phyloP scores from a whole-genome alignment of 306 rosid species.

The Trifolium fragiferum region DNA sequence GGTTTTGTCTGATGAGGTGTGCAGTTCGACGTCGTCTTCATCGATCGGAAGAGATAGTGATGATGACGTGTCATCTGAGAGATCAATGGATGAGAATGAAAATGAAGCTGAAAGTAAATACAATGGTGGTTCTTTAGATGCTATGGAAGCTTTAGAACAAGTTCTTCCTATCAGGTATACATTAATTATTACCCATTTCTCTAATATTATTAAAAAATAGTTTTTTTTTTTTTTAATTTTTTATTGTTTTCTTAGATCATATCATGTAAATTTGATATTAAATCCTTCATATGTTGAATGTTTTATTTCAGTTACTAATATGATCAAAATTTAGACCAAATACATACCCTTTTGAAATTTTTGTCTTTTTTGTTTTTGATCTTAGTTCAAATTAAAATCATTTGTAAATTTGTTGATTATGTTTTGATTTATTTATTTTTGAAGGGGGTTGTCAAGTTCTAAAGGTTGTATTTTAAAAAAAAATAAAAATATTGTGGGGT shows the following conservation, averaged over 20 bases:
- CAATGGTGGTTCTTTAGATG: slow-evolving; percentile 64
- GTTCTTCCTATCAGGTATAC: slow-evolving; percentile 75
- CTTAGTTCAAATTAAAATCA: not conserved
- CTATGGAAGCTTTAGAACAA: slow-evolving; percentile 80
- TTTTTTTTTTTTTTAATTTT: not conserved
- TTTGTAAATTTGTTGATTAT: slow-evolving; percentile 13
- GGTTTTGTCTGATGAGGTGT: slow-evolving; percentile 38
- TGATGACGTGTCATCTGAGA: slow-evolving; percentile 51
- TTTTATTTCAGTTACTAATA: not conserved
- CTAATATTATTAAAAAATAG: not conserved
- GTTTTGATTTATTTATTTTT: not conserved
- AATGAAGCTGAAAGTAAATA: slow-evolving; percentile 82
- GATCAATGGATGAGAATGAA: slow-evolving; percentile 58
- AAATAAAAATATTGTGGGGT: too few relatives aligned
- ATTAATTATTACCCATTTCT: not conserved
- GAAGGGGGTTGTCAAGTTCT: slow-evolving; percentile 7
- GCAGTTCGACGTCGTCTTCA: slow-evolving; percentile 66
- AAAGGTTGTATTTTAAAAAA: slow-evolving; percentile 21
- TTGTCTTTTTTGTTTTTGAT: not conserved
- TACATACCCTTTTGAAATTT: not conserved
- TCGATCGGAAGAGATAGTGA: slow-evolving; percentile 93
- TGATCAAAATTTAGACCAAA: not conserved
- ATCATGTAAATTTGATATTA: not conserved
- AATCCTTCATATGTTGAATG: slow-evolving; percentile 27
- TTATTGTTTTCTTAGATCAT: too few relatives aligned